Evolutionary conservation across 2,329 filamentous ascomycete genomes (phyloP), one percentile per base, ranked within the genome.

Genomic region (Talaromyces sp.): DNA sequence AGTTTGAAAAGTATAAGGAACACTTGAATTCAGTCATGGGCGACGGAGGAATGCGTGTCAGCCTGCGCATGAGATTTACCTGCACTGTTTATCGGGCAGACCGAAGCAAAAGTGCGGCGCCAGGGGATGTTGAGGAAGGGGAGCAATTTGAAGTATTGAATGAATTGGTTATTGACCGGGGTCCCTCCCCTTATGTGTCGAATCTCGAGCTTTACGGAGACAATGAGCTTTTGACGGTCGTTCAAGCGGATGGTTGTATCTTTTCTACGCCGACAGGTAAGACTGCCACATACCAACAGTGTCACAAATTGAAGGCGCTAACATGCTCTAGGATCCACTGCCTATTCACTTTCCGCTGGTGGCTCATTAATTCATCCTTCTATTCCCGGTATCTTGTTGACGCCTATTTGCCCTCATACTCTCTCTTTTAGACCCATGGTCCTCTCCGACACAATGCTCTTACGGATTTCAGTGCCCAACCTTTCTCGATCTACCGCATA

Each of bases 61-160:
- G 96, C 69, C 80, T 99, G 65, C 91, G 94, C 64, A 99, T 99
- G 94, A 89, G 94, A 62, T 99, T 99, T 74, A 99, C 94, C 15
- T 97, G 93, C 77, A 97, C 94, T 0, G 92, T 99, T 8, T 97
- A 93, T 78, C 88, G 93, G 45, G 82, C 87, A 64, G 84, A 77
- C 61, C 69, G 70, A 7, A 75, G 70, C 54, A 73, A 76, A 41
- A 74, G 72, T 11, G 73, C 77, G 6, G 76, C 70, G n/a, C 70
- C 77, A 2, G 82, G 81, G 10, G 80, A 84, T n/a, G 82, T 87
- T 64, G 88, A 94, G 65, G 92, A 97, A 73, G 90, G 88, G 45
- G 93, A 97, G 77, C 92, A 96, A 68, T 97, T 97, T 63, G 94
- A 99, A 77, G 93, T 99, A 19, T 85, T 99, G 63, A 99, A 99